phyloP scores from a whole-genome alignment of 129 eudicot species.

The Artemisia tridentata region DNA sequence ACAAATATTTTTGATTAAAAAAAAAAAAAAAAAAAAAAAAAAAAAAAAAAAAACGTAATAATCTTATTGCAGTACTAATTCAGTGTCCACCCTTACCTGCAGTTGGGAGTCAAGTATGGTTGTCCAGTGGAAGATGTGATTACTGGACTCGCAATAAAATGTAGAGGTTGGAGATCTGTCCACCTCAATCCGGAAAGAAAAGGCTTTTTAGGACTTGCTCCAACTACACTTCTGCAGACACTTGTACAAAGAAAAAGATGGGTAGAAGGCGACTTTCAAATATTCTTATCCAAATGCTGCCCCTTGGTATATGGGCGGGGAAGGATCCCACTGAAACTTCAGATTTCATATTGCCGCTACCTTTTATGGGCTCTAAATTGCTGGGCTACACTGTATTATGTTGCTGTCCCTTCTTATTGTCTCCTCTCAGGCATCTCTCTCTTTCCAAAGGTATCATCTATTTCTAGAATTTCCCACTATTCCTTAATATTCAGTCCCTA shows the following conservation, averaged over 20 bases:
- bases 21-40: too few species aligned
- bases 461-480: background rate
- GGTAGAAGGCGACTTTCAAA: constrained; percentile 43
- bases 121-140: constrained; percentile 45
- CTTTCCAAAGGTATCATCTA: constrained; percentile 32
- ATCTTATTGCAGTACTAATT: background rate
- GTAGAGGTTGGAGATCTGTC: constrained; percentile 44
- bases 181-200: constrained; percentile 35
- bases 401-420: constrained; percentile 32
- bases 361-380: constrained; percentile 37
- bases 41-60: too few species aligned
- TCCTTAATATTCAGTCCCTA: background rate
- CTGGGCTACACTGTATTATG: constrained; percentile 35
- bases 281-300: constrained; percentile 27
- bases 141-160: constrained; percentile 41
- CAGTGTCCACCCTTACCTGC: constrained; percentile 1
- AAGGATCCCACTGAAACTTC: constrained; percentile 34
- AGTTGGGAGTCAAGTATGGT: constrained; percentile 47
- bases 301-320: constrained; percentile 30
- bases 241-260: constrained; percentile 48
- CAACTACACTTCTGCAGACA: constrained; percentile 33
- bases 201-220: constrained; percentile 42
- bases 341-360: constrained; percentile 27
- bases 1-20: too few species aligned
- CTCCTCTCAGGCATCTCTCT: constrained; percentile 28